Percentiles rank a stretch among this genome's conserved stretches.
Conservation (phyloP, 768 basidiomycete genomes). For the Agrocybe chaxingu region DNA sequence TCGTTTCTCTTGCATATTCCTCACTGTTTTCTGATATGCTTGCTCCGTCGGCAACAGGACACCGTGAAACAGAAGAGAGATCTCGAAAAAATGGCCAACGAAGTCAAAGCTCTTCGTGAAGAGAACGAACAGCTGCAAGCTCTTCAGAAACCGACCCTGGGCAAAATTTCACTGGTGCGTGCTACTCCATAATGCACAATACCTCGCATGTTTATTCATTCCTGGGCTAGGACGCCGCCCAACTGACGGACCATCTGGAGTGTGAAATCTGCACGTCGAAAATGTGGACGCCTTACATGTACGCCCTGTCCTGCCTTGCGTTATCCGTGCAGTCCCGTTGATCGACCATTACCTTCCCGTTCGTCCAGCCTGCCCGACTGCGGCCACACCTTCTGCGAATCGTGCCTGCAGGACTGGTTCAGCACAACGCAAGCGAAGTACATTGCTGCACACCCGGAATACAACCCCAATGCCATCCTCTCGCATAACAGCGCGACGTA, state of each 20-base stretch:
- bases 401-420: constrained; percentile 58
- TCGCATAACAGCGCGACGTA: neutral
- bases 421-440: constrained; percentile 47
- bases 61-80: constrained; percentile 27
- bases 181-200: neutral
- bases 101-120: constrained; percentile 15
- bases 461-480: constrained; percentile 29
- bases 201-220: neutral
- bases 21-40: neutral
- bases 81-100: constrained; percentile 19
- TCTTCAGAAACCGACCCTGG: constrained; percentile 19
- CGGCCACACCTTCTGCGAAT: constrained; percentile 68
- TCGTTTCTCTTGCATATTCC: neutral
- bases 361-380: constrained; percentile 53
- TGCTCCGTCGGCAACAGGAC: constrained; percentile 22
- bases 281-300: constrained; percentile 72
- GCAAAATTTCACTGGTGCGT: constrained; percentile 30
- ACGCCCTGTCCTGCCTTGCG: constrained; percentile 20
- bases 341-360: neutral
- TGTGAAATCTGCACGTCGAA: constrained; percentile 65
- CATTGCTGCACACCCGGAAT: constrained; percentile 41
- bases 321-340: neutral
- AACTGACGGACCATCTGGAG: constrained; percentile 50
- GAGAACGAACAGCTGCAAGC: constrained; percentile 26
- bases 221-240: constrained; percentile 30